Evolutionary conservation across 176 grass and related monocot species (phyloP).

Genomic region (Thalia dealbata): DNA sequence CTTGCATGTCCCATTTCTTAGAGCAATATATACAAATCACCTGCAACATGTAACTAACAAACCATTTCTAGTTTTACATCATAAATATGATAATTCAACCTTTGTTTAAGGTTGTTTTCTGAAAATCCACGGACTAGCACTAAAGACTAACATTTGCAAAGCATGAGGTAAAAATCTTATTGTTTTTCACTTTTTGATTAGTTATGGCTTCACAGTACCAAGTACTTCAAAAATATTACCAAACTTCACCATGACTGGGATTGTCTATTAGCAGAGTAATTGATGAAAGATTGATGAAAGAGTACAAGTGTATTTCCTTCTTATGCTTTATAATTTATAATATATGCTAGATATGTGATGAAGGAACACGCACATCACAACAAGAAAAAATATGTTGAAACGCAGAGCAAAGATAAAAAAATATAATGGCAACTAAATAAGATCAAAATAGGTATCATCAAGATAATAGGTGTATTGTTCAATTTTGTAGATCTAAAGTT

Average conservation of each 20-base stretch:
- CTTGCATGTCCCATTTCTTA: background rate
- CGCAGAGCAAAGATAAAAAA: background rate
- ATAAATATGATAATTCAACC: background rate
- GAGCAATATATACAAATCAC: background rate
- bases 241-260: background rate
- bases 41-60: background rate
- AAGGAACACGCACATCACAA: no score
- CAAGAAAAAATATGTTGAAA: background rate
- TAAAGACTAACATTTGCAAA: background rate
- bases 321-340: background rate
- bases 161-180: background rate
- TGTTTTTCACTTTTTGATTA: background rate
- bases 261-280: background rate
- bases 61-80: background rate
- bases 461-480: background rate
- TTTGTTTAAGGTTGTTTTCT: background rate
- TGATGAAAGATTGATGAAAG: no score
- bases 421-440: background rate
- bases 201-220: background rate
- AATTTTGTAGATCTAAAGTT: background rate
- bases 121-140: background rate
- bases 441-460: background rate
- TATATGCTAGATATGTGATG: background rate
- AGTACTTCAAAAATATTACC: background rate
- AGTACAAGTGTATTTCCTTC: background rate